Conservation (phyloP, 2,329 filamentous ascomycete species). For the Rhynchosporium secalis region DNA sequence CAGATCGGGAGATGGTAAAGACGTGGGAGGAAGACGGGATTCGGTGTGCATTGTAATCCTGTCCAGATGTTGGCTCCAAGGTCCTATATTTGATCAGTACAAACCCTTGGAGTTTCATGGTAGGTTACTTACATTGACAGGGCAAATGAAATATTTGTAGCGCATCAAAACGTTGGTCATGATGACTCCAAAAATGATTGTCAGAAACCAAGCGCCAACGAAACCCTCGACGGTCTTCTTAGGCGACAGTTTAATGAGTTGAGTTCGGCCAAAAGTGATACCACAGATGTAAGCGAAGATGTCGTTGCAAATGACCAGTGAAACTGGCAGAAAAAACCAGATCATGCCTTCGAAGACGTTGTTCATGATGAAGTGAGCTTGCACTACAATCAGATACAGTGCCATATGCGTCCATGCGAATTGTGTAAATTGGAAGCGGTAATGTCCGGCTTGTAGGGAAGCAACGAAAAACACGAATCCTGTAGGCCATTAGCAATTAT, state of each 20-base stretch:
- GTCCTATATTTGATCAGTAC: slow-evolving; percentile 50
- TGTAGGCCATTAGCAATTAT: slow-evolving; percentile 44
- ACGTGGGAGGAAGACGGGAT: slow-evolving; percentile 84
- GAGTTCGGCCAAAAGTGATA: slow-evolving; percentile 93
- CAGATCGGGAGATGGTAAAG: slow-evolving; percentile 72
- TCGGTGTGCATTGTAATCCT: slow-evolving; percentile 83
- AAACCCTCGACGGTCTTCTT: slow-evolving; percentile 99
- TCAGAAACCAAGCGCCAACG: slow-evolving; percentile 94
- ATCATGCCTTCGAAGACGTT: slow-evolving; percentile 99
- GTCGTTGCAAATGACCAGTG: slow-evolving; percentile 96
- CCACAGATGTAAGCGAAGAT: slow-evolving; percentile 98
- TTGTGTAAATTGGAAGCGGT: slow-evolving; percentile 98
- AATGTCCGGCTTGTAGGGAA: slow-evolving; percentile 91
- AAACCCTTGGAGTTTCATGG: background rate
- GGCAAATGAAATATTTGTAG: slow-evolving; percentile 97
- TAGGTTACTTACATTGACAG: slow-evolving; percentile 69
- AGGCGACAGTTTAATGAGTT: slow-evolving; percentile 95
- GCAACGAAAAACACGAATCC: slow-evolving; percentile 98
- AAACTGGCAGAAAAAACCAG: slow-evolving; percentile 97
- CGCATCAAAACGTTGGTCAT: slow-evolving; percentile 83
- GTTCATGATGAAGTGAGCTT: slow-evolving; percentile 99
- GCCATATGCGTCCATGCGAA: slow-evolving; percentile 99
- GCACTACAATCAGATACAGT: slow-evolving; percentile 93
- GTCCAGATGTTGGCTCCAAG: slow-evolving; percentile 92
- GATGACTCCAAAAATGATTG: slow-evolving; percentile 77